Conservation (phyloP, 2,329 filamentous ascomycete genomes). For the Diaporthe sp. region DNA sequence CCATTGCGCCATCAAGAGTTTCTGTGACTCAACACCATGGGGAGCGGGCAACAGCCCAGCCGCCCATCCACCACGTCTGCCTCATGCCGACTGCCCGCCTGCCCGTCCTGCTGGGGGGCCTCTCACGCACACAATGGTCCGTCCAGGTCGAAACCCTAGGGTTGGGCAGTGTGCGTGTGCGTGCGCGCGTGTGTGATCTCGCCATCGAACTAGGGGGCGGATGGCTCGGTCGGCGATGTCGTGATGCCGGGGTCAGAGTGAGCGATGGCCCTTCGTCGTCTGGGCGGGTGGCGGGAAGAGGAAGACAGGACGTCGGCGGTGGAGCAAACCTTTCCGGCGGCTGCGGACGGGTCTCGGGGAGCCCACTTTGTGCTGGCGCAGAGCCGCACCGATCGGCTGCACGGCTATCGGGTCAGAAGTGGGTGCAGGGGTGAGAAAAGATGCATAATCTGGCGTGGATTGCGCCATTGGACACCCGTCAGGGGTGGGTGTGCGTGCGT, state of each 20-base stretch:
- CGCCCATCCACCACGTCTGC: background rate
- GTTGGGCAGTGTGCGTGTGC: slow-evolving; percentile 21
- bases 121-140: background rate
- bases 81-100: background rate
- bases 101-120: background rate
- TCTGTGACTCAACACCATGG: slow-evolving; percentile 22
- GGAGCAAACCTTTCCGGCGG: slow-evolving; percentile 32
- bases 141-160: slow-evolving; percentile 23
- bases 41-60: background rate
- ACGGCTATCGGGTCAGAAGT: slow-evolving; percentile 37
- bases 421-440: background rate
- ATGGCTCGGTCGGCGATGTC: slow-evolving; percentile 25
- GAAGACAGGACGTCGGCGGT: slow-evolving; percentile 41
- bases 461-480: slow-evolving; percentile 35
- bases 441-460: slow-evolving; percentile 40
- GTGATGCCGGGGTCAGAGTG: slow-evolving; percentile 9
- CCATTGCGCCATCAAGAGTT: slow-evolving; percentile 14
- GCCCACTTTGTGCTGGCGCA: slow-evolving; percentile 5
- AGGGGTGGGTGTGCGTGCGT: background rate
- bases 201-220: slow-evolving; percentile 27
- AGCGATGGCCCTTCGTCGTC: background rate
- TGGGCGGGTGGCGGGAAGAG: slow-evolving; percentile 27
- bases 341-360: slow-evolving; percentile 36
- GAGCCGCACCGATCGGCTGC: slow-evolving; percentile 41
- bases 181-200: slow-evolving; percentile 1